phyloP scores from a whole-genome alignment of 805 yeast species.

The Saccharomycopsis javanensis region DNA sequence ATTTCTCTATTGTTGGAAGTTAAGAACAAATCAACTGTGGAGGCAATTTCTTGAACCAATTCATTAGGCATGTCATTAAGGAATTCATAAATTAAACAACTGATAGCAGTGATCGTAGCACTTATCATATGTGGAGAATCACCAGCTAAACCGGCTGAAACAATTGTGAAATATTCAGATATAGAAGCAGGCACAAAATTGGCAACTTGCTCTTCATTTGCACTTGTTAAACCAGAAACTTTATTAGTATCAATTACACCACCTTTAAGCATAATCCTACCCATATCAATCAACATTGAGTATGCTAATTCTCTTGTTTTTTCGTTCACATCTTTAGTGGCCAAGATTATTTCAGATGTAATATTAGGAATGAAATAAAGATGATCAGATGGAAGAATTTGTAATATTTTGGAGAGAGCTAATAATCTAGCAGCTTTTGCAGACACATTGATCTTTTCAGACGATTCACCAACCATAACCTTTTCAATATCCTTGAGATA shows the following conservation, averaged over 20 bases:
- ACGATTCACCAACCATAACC: constrained; percentile 43
- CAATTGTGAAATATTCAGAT: constrained; percentile 82
- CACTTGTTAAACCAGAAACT: constrained; percentile 45
- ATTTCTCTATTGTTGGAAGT: constrained; percentile 89
- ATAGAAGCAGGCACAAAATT: constrained; percentile 49
- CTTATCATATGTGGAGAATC: constrained; percentile 92
- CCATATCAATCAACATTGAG: constrained; percentile 69
- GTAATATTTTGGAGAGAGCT: constrained; percentile 53
- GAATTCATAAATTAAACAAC: constrained; percentile 82
- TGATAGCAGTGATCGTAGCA: constrained; percentile 86
- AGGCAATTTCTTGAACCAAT: constrained; percentile 61
- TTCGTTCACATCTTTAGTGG: constrained; percentile 89
- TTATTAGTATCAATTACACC: constrained; percentile 56
- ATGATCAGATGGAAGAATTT: constrained; percentile 52
- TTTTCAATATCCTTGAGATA: constrained; percentile 51
- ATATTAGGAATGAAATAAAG: constrained; percentile 72
- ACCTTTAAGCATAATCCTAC: constrained; percentile 53
- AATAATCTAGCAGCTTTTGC: constrained; percentile 74
- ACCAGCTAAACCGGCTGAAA: constrained; percentile 93
- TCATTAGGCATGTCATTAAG: constrained; percentile 51
- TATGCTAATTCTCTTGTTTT: constrained; percentile 79
- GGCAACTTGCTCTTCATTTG: constrained; percentile 50
- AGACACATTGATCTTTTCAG: constrained; percentile 51
- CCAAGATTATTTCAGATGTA: constrained; percentile 78
- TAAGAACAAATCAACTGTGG: constrained; percentile 81